A percentile compares a stretch with the other conserved stretches of the same genome.
Evolutionary conservation across 352 stramenopile species (phyloP).

Genomic region (Phytopythium aichiense): DNA sequence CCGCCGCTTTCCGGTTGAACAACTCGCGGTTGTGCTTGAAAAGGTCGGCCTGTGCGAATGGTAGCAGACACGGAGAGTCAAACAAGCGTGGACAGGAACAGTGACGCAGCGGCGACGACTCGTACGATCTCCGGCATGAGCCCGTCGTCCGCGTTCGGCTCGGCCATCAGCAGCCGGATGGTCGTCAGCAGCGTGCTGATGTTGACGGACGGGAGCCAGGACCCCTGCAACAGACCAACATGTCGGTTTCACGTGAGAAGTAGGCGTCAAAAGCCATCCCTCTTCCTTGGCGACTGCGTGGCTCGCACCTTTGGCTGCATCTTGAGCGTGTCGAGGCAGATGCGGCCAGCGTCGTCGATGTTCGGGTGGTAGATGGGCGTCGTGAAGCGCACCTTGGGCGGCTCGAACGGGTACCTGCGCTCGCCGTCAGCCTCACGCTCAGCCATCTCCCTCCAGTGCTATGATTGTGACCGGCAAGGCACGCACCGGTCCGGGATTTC

Average conservation of each 20-base stretch:
- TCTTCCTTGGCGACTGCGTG: neutral
- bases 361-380: slow-evolving; percentile 86
- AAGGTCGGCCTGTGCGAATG: slow-evolving; percentile 45
- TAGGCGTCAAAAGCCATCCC: neutral
- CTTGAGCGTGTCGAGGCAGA: slow-evolving; percentile 91
- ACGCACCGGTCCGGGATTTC: slow-evolving; percentile 60
- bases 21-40: slow-evolving; percentile 78
- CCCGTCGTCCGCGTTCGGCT: slow-evolving; percentile 89
- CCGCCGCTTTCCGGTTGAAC: slow-evolving; percentile 59
- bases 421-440: neutral
- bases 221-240: slow-evolving; percentile 37
- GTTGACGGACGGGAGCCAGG: slow-evolving; percentile 90
- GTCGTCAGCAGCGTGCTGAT: slow-evolving; percentile 89
- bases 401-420: slow-evolving; percentile 77
- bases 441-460: neutral
- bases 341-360: slow-evolving; percentile 82
- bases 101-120: neutral
- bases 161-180: slow-evolving; percentile 88
- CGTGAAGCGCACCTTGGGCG: slow-evolving; percentile 70
- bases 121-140: slow-evolving; percentile 88
- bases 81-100: neutral
- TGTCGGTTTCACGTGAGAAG: neutral
- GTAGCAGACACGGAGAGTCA: neutral
- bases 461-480: neutral
- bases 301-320: slow-evolving; percentile 77